phyloP scores from a whole-genome alignment of 306 rosid genomes.

The Castanea crenata region DNA sequence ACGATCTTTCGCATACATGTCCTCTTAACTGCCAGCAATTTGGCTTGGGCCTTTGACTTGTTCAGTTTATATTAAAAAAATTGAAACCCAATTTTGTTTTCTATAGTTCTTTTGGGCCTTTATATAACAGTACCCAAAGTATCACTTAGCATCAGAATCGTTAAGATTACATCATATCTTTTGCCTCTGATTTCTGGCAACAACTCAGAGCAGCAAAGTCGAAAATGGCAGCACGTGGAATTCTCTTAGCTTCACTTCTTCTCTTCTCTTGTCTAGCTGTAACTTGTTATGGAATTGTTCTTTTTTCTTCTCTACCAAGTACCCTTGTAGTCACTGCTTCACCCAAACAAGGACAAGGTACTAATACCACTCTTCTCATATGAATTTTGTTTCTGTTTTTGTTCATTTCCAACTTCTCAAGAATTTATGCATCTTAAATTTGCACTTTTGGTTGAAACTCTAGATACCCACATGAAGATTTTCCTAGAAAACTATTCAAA shows the following conservation, averaged over 20 bases:
- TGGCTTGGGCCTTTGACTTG: slow-evolving; percentile 29
- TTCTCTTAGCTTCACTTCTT: slow-evolving; percentile 51
- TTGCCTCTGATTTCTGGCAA: slow-evolving; percentile 2
- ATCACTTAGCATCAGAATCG: slow-evolving; percentile 1
- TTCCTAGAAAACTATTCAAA: neutral
- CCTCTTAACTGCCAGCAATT: neutral
- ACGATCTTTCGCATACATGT: neutral
- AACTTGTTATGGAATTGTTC: slow-evolving; percentile 46
- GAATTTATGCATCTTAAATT: neutral
- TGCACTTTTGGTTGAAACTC: neutral
- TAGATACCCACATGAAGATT: neutral
- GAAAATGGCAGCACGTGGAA: slow-evolving; percentile 54
- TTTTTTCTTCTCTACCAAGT: slow-evolving; percentile 52
- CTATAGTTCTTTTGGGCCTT: neutral
- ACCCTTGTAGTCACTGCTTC: slow-evolving; percentile 69
- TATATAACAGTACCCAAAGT: slow-evolving; percentile 21
- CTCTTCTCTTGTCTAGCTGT: slow-evolving; percentile 45
- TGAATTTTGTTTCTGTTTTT: neutral
- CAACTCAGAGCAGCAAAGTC: slow-evolving; percentile 1
- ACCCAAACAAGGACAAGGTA: slow-evolving; percentile 62
- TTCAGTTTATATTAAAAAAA: neutral
- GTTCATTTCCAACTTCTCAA: neutral
- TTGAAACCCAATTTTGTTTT: neutral
- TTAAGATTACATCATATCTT: neutral
- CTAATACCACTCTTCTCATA: neutral